Conservation (phyloP, 441 rosid species). For the Bocquillonia castaneifolia region DNA sequence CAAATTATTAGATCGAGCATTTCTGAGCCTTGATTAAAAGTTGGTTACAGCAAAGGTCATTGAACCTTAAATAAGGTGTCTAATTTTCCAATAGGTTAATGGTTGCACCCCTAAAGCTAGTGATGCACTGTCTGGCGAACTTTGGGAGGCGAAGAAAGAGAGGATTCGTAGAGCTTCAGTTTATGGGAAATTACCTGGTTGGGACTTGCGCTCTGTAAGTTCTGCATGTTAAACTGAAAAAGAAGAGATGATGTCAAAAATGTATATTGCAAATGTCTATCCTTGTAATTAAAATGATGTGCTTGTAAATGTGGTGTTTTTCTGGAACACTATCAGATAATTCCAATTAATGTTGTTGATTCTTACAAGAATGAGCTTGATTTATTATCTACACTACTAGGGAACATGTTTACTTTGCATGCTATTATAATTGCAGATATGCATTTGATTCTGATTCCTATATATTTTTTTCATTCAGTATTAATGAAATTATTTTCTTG, state of each 20-base stretch:
- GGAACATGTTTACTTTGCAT: neutral
- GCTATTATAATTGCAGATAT: slow-evolving; percentile 7
- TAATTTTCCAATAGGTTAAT: slow-evolving; percentile 47
- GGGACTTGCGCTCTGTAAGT: slow-evolving; percentile 99
- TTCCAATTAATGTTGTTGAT: neutral
- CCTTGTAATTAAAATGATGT: slow-evolving; percentile 1
- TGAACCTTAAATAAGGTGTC: slow-evolving; percentile 8
- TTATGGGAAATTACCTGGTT: slow-evolving; percentile 78
- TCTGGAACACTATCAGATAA: neutral
- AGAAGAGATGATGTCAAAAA: neutral
- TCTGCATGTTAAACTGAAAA: slow-evolving; percentile 15
- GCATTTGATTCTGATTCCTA: slow-evolving; percentile 4
- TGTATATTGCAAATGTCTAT: slow-evolving; percentile 28
- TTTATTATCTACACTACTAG: slow-evolving; percentile 10
- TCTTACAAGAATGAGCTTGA: slow-evolving; percentile 5
- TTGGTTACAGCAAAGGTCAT: slow-evolving; percentile 14
- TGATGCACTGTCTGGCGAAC: slow-evolving; percentile 93
- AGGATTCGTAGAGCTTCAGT: slow-evolving; percentile 77
- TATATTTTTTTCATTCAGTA: slow-evolving; percentile 17
- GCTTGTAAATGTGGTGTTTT: neutral
- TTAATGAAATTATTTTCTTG: slow-evolving; percentile 11
- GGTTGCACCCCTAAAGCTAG: slow-evolving; percentile 75
- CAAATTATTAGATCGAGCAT: slow-evolving; percentile 17
- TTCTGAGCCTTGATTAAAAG: neutral
- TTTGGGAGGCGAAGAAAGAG: slow-evolving; percentile 81